These are phyloP conservation scores for Lepiota brunneoincarnata DNA, from an alignment of 768 basidiomycete genomes.

Conservation along the genomic window DNA sequence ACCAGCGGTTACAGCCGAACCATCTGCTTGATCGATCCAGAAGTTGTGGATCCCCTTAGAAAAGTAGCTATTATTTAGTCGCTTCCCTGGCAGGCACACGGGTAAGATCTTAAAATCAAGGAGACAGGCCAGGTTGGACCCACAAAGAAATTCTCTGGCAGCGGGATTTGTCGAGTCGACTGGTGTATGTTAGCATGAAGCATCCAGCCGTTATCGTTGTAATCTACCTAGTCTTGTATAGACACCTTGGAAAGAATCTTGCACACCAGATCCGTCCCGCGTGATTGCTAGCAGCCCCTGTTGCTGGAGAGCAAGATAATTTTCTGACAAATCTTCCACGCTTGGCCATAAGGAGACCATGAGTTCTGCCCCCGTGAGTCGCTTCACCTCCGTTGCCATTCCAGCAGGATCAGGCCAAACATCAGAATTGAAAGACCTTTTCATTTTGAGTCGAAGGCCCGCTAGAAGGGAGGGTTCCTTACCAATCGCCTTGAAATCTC, in stretches of 20 bases:
- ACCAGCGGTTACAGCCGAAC: conserved; percentile 12
- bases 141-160: conserved; percentile 33
- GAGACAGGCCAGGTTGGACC: not conserved
- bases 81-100: conserved; percentile 22
- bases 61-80: conserved; percentile 33
- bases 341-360: conserved; percentile 39
- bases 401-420: conserved; percentile 31
- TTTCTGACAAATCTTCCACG: conserved; percentile 33
- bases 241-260: conserved; percentile 33
- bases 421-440: conserved; percentile 32
- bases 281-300: conserved; percentile 31
- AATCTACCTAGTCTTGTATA: conserved; percentile 29
- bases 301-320: conserved; percentile 28
- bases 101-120: too few species aligned
- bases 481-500: conserved; percentile 38
- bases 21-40: conserved; percentile 38
- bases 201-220: not conserved
- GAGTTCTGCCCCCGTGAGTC: conserved; percentile 33
- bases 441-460: not conserved
- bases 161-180: conserved; percentile 35
- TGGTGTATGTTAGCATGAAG: conserved; percentile 1
- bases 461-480: not conserved
- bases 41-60: conserved; percentile 35
- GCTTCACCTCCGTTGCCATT: conserved; percentile 32
- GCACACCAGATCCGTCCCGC: conserved; percentile 32